These are phyloP conservation scores for Pyrrhoderma lamaoense DNA, from an alignment of 1,284 basidiomycete species.

Conservation along the genomic window DNA sequence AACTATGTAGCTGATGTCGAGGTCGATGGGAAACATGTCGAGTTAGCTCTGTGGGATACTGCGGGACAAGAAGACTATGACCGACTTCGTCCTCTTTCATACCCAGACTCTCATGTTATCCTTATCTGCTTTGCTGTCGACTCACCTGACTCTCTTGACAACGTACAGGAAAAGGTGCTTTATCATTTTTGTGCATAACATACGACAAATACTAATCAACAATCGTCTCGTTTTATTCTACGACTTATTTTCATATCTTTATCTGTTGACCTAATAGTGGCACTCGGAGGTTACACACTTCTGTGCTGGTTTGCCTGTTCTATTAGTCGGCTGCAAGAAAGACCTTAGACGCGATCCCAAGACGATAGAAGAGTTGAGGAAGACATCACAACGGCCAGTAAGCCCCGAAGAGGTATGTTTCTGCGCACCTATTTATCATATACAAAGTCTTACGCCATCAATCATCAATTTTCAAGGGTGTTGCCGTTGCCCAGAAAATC, in stretches of 20 bases:
- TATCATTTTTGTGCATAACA: background rate
- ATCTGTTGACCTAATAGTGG: slow-evolving; percentile 52
- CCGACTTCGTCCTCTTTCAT: slow-evolving; percentile 84
- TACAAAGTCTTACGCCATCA: background rate
- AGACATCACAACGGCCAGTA: slow-evolving; percentile 78
- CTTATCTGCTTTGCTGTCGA: slow-evolving; percentile 92
- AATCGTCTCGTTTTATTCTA: slow-evolving; percentile 5
- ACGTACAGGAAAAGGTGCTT: slow-evolving; percentile 90
- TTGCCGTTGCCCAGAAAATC: slow-evolving; percentile 85
- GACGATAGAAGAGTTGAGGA: slow-evolving; percentile 74
- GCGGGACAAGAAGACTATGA: slow-evolving; percentile 90
- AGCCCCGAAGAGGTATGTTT: slow-evolving; percentile 60
- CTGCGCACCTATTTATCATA: background rate
- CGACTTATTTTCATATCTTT: background rate
- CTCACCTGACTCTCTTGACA: slow-evolving; percentile 88
- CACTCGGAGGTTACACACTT: slow-evolving; percentile 93
- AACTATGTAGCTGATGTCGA: slow-evolving; percentile 87
- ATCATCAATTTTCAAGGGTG: slow-evolving; percentile 45
- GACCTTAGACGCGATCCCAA: slow-evolving; percentile 76
- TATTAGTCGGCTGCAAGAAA: slow-evolving; percentile 92
- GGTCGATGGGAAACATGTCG: slow-evolving; percentile 87
- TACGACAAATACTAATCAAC: too few species aligned
- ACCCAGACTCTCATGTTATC: slow-evolving; percentile 90
- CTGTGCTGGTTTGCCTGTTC: slow-evolving; percentile 80
- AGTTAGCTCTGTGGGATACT: slow-evolving; percentile 93